Base-by-base conservation (phyloP, 257 asterid genomes). In the Solanum tarapatanum region DNA sequence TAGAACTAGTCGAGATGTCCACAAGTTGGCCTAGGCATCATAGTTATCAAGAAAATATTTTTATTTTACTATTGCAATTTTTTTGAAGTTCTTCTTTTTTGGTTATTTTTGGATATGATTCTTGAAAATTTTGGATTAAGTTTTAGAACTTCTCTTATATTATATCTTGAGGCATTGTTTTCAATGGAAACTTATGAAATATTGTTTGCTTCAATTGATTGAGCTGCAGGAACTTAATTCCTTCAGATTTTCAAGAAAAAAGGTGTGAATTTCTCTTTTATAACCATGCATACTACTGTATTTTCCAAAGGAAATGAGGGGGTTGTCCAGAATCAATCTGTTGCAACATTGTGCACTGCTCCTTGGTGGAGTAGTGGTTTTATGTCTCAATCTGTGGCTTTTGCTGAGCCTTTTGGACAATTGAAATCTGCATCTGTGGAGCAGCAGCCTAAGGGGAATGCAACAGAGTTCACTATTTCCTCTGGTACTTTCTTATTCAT, bases 351-450 rank as follows among this genome's bases (percentile, higher is more conserved):
- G 36, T 43, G 86, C 8, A 45, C 92, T 43, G 33, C 66, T 88
- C 92, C 95, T 14, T 92, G 93, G 92, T 93, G 95, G 98, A 80
- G 55, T n/a, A 45, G 19, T 80, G 90, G 91, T 11, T 83, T 88
- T 39, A 93, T 92, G 87, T 88, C 90, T 88, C 94, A 90, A 80
- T 87, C 91, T 83, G 79, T 48, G 28, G 91, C 85, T 74, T 87
- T 30, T 75, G 91, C 80, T 64, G 92, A 90, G 26, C 89, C 87
- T 87, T 88, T 90, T 79, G 91, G 86, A 85, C 94, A 83, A 17
- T 87, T 93, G 75, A 93, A 91, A 82, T 11, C 90, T 84, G 28
- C 92, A 17, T 87, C 87, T 35, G 85, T 86, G 64, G 93, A 90
- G 66, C 90, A 87, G 30, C 70, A 23, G 33, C 92, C 89, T 37